These are phyloP conservation scores for Neoascochyta sp. DNA, from an alignment of 2,329 filamentous ascomycete genomes.

Conservation along the genomic window DNA sequence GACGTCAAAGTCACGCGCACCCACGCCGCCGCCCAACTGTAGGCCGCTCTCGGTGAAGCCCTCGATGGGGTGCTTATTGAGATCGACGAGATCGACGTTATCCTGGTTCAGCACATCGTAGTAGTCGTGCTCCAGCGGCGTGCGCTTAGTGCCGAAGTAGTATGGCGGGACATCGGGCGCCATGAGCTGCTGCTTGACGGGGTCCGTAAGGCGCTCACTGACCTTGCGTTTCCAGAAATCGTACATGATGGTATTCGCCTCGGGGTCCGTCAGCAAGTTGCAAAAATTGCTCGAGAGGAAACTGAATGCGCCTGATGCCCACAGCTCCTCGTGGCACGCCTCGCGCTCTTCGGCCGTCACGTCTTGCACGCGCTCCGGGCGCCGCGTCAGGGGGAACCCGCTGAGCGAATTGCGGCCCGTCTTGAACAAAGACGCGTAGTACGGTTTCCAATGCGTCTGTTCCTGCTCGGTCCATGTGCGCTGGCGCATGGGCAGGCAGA, in stretches of 20 bases:
- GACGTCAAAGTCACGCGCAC: conserved; percentile 51
- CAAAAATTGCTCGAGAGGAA: conserved; percentile 35
- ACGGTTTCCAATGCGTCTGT: conserved; percentile 23
- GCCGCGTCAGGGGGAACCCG: conserved; percentile 17
- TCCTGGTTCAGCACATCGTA: conserved; percentile 39
- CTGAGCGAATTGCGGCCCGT: conserved; percentile 8
- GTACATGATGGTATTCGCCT: conserved; percentile 41
- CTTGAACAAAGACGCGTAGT: conserved; percentile 16
- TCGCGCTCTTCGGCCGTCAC: conserved; percentile 16
- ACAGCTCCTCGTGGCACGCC: conserved; percentile 16
- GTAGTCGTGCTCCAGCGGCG: conserved; percentile 38
- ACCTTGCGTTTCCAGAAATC: conserved; percentile 49
- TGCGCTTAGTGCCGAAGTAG: conserved; percentile 42
- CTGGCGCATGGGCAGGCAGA: conserved; percentile 27
- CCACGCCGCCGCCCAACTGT: conserved; percentile 46
- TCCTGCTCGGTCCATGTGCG: conserved; percentile 17
- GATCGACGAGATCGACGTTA: conserved; percentile 50
- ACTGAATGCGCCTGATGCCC: conserved; percentile 40
- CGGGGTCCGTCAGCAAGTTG: conserved; percentile 32
- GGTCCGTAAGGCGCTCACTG: conserved; percentile 36
- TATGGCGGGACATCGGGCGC: conserved; percentile 42
- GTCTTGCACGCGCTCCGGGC: conserved; percentile 10
- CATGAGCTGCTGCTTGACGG: conserved; percentile 39
- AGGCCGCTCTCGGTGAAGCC: conserved; percentile 49
- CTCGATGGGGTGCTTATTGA: conserved; percentile 39